Evolutionary conservation across 345 rosid genomes (phyloP).

Genomic region (Populus ilicifolia): DNA sequence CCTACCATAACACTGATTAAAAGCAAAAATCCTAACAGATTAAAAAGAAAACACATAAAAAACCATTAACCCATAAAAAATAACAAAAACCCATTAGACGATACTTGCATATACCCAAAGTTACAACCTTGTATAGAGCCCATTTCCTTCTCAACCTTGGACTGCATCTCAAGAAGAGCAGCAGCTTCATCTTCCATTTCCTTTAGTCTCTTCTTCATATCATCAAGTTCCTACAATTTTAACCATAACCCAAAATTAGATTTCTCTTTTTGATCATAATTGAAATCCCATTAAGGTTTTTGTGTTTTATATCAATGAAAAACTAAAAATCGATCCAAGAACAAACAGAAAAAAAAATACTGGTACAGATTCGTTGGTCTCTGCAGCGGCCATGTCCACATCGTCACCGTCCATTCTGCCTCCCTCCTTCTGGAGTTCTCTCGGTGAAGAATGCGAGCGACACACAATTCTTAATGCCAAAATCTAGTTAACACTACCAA

Average conservation of each 20-base stretch:
- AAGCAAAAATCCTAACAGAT: neutral
- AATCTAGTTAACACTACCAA: too few relatives aligned
- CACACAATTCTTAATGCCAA: neutral
- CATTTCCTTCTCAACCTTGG: conserved; percentile 23
- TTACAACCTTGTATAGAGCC: conserved; percentile 13
- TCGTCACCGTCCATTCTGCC: conserved; percentile 38
- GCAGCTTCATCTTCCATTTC: conserved; percentile 28
- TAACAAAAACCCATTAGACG: neutral
- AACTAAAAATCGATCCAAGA: neutral
- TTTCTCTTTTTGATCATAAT: neutral
- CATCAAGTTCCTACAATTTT: neutral
- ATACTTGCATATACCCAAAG: neutral
- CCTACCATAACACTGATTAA: neutral
- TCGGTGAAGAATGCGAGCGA: neutral
- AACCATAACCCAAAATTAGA: neutral
- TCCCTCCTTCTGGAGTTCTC: neutral
- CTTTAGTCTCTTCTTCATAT: conserved; percentile 6
- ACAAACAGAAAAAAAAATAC: neutral
- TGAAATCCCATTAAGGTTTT: neutral
- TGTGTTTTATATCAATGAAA: neutral
- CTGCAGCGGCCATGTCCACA: conserved; percentile 34
- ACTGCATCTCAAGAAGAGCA: conserved; percentile 21
- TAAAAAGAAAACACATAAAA: too few relatives aligned
- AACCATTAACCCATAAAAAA: neutral
- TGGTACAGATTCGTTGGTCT: conserved; percentile 22